These are phyloP conservation scores for Podaxis pistillaris DNA, from an alignment of 768 basidiomycete species.

Conservation along the genomic window DNA sequence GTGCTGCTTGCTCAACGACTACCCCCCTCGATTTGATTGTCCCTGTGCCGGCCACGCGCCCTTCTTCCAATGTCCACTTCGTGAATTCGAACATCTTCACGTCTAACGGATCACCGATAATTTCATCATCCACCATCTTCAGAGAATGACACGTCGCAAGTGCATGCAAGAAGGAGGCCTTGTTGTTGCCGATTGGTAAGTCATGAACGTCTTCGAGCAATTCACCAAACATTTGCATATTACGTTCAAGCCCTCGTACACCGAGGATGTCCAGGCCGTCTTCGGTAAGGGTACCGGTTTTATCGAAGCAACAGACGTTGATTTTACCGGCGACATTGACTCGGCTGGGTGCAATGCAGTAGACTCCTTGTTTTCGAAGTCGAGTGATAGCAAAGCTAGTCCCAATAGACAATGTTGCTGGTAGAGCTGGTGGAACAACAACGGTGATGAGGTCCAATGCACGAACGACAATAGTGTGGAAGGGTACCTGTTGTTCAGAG, in stretches of 20 bases:
- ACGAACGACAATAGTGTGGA: conserved; percentile 88
- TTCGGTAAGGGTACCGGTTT: conserved; percentile 97
- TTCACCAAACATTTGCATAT: conserved; percentile 81
- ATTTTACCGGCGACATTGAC: conserved; percentile 96
- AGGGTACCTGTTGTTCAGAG: conserved; percentile 56
- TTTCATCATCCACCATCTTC: conserved; percentile 81
- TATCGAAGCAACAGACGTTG: conserved; percentile 98
- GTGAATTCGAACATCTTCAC: conserved; percentile 99
- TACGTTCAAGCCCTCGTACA: conserved; percentile 80
- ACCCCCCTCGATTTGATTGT: conserved; percentile 65
- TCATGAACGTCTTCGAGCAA: conserved; percentile 85
- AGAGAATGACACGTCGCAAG: conserved; percentile 95
- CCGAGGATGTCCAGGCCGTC: conserved; percentile 97
- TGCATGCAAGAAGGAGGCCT: conserved; percentile 87
- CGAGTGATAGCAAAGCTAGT: conserved; percentile 93
- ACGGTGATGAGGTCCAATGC: conserved; percentile 95
- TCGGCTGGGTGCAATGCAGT: conserved; percentile 94
- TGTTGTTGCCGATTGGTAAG: conserved; percentile 68
- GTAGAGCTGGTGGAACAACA: conserved; percentile 95
- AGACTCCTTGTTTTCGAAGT: conserved; percentile 84
- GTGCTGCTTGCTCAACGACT: conserved; percentile 71
- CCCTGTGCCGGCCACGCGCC: conserved; percentile 65
- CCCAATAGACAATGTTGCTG: conserved; percentile 95
- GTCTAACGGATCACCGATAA: conserved; percentile 96
- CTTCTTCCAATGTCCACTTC: conserved; percentile 94